Base-by-base conservation (phyloP, 768 basidiomycete genomes). In the Hygrocybe coccinea region DNA sequence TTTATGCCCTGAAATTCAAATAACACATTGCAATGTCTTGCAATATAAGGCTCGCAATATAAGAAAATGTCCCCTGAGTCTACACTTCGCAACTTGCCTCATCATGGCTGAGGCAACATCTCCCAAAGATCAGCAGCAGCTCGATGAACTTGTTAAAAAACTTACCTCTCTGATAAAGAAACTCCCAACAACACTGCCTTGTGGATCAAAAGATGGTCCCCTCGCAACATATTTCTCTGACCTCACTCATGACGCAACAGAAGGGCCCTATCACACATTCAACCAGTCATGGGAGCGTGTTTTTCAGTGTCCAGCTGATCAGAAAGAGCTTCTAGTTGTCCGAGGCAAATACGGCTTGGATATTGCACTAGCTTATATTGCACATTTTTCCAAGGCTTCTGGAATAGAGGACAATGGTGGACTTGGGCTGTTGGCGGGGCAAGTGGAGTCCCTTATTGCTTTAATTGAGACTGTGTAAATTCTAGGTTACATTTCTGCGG, bases 401-500 rank as follows among this genome's bases (percentile, higher is more conserved):
- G 22, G 46, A 17, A 47, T 47, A 17, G 46, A 47, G 25, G 22
- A 17, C 14, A 47, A 25, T 22, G 22, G 46, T 47, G 46, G 46
- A 14, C 17, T 47, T 25, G 15, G 15, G 15, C 46, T 47, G 17
- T 17, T 47, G 46, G 46, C 46, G 22, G 17, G 14, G 22, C 46
- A 22, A 17, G 46, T 47, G 12, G 22, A 47, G 15, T 17, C 46
- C 14, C 22, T 47, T n/a, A 47, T 47, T 47, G 22, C 15, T 14
- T 25, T 17, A 14, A 47, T 47, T 47, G 46, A 47, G 22, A 25
- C 46, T 47, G 46, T 47, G 46, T 47, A 47, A 47, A 29, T 29
- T 29, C 29, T 29, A 29, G 29, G 29, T 29, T 29, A 29, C 29
- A 43, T 43, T 21, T 43, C 21, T 21, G 21, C 10, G n/a, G 39